Percentiles rank a stretch among this genome's conserved stretches.
These are phyloP conservation scores for Xylaria palmicola DNA, from an alignment of 495 filamentous ascomycete species.

Conservation along the genomic window DNA sequence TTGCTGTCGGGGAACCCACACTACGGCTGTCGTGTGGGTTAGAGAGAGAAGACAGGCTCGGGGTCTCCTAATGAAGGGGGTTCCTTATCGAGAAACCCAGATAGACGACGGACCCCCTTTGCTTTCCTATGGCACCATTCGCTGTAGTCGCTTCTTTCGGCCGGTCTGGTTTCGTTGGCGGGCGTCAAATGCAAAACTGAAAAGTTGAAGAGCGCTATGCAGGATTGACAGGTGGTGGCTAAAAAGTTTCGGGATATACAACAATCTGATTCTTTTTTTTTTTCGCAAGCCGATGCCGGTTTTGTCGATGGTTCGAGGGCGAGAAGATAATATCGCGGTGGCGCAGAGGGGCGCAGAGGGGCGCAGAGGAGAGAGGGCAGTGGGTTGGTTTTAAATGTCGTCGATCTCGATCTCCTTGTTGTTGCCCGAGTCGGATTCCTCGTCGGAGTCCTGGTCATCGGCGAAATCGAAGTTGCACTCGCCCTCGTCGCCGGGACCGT, in stretches of 20 bases:
- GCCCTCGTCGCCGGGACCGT: conserved; percentile 67
- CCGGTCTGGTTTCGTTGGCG: neutral
- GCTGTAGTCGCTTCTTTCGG: neutral
- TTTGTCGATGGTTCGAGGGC: neutral
- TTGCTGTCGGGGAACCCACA: conserved; percentile 47
- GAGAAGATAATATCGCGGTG: neutral
- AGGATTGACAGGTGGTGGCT: too few relatives aligned
- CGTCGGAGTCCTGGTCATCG: conserved; percentile 76
- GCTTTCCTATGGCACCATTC: conserved; percentile 2
- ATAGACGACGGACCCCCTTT: conserved; percentile 46
- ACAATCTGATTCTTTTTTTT: too few relatives aligned
- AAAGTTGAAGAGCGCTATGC: neutral
- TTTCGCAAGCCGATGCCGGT: neutral
- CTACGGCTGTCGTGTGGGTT: conserved; percentile 33
- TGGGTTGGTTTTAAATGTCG: conserved; percentile 72
- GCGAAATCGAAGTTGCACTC: conserved; percentile 85
- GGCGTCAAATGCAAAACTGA: neutral
- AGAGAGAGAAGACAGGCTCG: conserved; percentile 64
- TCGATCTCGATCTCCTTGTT: conserved; percentile 70
- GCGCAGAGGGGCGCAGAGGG: conserved; percentile 7
- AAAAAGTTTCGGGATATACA: neutral
- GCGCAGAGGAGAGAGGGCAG: neutral
- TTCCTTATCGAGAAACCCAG: conserved; percentile 49
- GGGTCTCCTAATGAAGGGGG: conserved; percentile 15
- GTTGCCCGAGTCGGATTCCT: conserved; percentile 58